Conservation (phyloP, 1,139 yeast species). For the Suhomyces terraborum region DNA sequence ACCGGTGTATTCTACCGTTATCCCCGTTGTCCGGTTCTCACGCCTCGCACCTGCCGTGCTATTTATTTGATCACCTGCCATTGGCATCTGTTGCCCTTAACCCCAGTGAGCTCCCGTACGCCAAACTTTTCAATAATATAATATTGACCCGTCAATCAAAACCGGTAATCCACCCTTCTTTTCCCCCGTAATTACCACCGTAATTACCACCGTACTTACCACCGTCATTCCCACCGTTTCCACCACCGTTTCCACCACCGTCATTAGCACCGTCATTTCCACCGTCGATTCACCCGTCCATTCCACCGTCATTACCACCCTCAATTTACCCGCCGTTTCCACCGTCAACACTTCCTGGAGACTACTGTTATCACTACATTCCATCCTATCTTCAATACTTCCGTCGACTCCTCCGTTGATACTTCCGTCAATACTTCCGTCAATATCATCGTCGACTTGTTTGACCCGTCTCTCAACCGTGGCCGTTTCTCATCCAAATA, state of each 20-base stretch:
- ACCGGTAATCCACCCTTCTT: not conserved
- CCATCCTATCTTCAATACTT: too few relatives aligned
- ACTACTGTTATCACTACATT: too few relatives aligned
- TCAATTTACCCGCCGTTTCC: too few relatives aligned
- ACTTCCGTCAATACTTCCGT: too few relatives aligned
- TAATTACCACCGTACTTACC: not conserved
- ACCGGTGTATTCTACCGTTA: constrained; percentile 1
- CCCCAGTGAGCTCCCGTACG: not conserved
- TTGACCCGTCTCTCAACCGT: not conserved
- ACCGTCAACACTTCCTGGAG: too few relatives aligned
- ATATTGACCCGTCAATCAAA: not conserved
- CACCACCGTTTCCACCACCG: not conserved
- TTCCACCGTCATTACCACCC: not conserved
- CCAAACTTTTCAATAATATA: not conserved
- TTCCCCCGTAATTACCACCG: not conserved
- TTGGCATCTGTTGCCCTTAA: constrained; percentile 1
- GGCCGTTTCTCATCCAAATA: not conserved
- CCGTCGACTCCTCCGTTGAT: too few relatives aligned
- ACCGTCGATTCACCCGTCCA: not conserved
- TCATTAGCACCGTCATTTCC: not conserved
- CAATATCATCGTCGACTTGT: not conserved
- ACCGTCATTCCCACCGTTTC: not conserved
- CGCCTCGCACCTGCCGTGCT: constrained; percentile 8
- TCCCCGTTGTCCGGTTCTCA: constrained; percentile 6
- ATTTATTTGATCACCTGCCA: constrained; percentile 3